phyloP scores from a whole-genome alignment of 2,329 filamentous ascomycete genomes.

The Rutstroemia sydowiana region DNA sequence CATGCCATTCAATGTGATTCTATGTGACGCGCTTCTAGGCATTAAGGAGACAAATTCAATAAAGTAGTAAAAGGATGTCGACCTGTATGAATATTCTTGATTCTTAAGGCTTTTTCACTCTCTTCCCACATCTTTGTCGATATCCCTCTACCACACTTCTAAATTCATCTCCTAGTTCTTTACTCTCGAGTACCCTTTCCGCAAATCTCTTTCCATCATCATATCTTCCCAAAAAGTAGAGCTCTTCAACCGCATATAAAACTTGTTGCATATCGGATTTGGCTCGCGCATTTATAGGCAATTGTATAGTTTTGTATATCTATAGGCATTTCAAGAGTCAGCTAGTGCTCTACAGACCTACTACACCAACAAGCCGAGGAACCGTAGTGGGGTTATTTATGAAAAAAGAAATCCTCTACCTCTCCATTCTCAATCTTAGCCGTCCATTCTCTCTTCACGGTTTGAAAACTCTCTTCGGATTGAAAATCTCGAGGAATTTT shows the following conservation, averaged over 20 bases:
- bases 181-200: slow-evolving; percentile 17
- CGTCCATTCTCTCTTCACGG: slow-evolving; percentile 19
- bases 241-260: slow-evolving; percentile 29
- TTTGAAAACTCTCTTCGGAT: slow-evolving; percentile 26
- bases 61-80: no score
- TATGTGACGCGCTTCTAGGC: not conserved
- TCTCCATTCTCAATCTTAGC: slow-evolving; percentile 27
- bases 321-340: slow-evolving; percentile 4
- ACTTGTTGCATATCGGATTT: slow-evolving; percentile 27
- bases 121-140: slow-evolving; percentile 17
- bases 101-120: not conserved
- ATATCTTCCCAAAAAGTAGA: slow-evolving; percentile 28
- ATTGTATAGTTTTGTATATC: slow-evolving; percentile 22
- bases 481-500: slow-evolving; percentile 29
- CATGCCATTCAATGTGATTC: not conserved
- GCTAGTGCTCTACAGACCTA: not conserved
- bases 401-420: slow-evolving; percentile 11
- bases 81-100: no score
- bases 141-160: slow-evolving; percentile 21
- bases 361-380: no score
- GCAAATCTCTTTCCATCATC: slow-evolving; percentile 21
- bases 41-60: not conserved
- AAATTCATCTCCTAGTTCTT: slow-evolving; percentile 19
- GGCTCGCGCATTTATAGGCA: slow-evolving; percentile 23
- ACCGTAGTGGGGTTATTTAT: no score